A percentile compares a stretch with the other conserved stretches of the same genome.
phyloP scores from a whole-genome alignment of 2,329 filamentous ascomycete species.

The Colletotrichum euphorbiae region DNA sequence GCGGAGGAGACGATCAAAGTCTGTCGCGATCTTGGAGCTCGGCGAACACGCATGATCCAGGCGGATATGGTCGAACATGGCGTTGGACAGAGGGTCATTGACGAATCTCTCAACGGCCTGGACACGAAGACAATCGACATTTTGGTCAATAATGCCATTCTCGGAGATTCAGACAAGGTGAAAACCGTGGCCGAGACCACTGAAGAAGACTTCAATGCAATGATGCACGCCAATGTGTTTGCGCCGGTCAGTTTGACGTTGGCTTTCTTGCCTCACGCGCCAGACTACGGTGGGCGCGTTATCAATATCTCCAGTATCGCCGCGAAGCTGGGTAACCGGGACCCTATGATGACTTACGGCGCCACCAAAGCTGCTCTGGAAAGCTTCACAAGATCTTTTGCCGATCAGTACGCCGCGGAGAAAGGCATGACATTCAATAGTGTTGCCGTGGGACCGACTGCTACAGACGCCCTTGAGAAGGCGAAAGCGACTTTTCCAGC shows the following conservation, averaged over 20 bases:
- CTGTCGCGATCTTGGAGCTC: not conserved
- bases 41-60: not conserved
- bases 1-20: slow-evolving; percentile 12
- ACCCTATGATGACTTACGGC: slow-evolving; percentile 43
- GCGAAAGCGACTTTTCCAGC: not conserved
- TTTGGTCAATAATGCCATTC: slow-evolving; percentile 23
- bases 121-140: slow-evolving; percentile 21
- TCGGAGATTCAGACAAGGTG: not conserved
- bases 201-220: not conserved
- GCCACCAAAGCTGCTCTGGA: slow-evolving; percentile 50
- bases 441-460: slow-evolving; percentile 47
- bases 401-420: slow-evolving; percentile 45
- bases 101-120: not conserved
- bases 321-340: slow-evolving; percentile 1
- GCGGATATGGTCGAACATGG: slow-evolving; percentile 8
- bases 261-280: slow-evolving; percentile 45
- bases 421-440: slow-evolving; percentile 47
- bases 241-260: slow-evolving; percentile 47
- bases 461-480: slow-evolving; percentile 27
- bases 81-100: slow-evolving; percentile 10
- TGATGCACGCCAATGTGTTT: slow-evolving; percentile 30
- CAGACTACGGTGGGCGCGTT: slow-evolving; percentile 46
- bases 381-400: slow-evolving; percentile 45
- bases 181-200: slow-evolving; percentile 8
- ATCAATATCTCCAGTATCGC: slow-evolving; percentile 49